Conservation (phyloP, 78 protist species). For the Trichosphaerium sp. region DNA sequence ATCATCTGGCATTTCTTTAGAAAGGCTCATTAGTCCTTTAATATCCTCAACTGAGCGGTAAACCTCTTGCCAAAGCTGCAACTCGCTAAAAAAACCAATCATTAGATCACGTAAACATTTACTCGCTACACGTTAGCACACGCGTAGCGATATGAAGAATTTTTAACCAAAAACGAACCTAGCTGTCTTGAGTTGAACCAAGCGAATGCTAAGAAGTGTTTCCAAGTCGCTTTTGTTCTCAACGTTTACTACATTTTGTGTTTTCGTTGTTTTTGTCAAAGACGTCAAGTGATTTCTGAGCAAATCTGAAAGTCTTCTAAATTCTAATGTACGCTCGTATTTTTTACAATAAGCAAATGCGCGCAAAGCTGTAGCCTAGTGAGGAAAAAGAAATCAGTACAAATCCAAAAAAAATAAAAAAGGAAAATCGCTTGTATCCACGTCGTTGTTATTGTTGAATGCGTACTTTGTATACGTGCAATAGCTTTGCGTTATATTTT, state of each 20-base stretch:
- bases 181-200: conserved; percentile 70
- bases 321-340: conserved; percentile 71
- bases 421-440: too few species aligned
- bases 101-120: too few species aligned
- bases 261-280: conserved; percentile 12
- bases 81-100: too few species aligned
- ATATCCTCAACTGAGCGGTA: conserved; percentile 71
- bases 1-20: conserved; percentile 21
- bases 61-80: conserved; percentile 81
- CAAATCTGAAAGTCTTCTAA: conserved; percentile 61
- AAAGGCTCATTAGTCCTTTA: conserved; percentile 32
- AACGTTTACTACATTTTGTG: conserved; percentile 12
- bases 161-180: too few species aligned
- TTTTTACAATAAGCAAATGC: conserved; percentile 72
- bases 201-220: conserved; percentile 64
- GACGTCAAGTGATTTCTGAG: conserved; percentile 46
- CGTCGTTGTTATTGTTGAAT: too few species aligned
- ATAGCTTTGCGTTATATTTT: conserved; percentile 52
- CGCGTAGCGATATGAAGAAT: too few species aligned
- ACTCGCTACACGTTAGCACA: too few species aligned
- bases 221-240: conserved; percentile 41
- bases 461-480: too few species aligned
- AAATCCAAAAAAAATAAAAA: too few species aligned
- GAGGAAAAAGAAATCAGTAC: too few species aligned
- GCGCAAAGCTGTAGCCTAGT: conserved; percentile 14